Conservation (phyloP, 140 eudicot genomes). For the Senecio squalidus region DNA sequence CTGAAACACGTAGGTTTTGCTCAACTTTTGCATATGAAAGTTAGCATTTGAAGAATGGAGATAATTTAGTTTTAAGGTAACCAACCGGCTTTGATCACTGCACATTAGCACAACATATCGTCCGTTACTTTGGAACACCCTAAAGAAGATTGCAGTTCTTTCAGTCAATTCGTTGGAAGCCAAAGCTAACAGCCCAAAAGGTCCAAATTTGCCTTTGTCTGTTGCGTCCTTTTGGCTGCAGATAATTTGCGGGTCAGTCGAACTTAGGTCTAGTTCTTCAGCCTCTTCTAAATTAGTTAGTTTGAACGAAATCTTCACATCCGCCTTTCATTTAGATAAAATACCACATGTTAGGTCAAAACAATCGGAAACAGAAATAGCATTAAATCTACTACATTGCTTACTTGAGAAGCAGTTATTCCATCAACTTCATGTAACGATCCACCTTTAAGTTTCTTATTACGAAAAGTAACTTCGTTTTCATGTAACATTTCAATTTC, state of each 20-base stretch:
- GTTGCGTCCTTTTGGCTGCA: conserved; percentile 41
- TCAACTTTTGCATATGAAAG: too few species aligned
- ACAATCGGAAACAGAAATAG: neutral
- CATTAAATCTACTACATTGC: neutral
- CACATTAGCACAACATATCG: conserved; percentile 62
- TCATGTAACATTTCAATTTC: conserved; percentile 39
- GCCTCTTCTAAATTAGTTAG: conserved; percentile 34
- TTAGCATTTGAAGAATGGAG: too few species aligned
- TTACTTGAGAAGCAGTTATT: conserved; percentile 49
- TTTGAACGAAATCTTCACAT: conserved; percentile 48
- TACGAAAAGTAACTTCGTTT: conserved; percentile 7
- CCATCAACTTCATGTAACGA: conserved; percentile 32
- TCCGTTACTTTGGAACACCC: conserved; percentile 39
- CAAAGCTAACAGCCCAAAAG: conserved; percentile 68
- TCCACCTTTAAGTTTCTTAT: conserved; percentile 32
- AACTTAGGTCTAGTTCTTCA: conserved; percentile 29
- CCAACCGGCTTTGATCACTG: conserved; percentile 74
- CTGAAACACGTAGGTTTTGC: conserved; percentile 17
- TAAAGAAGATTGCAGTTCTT: conserved; percentile 65
- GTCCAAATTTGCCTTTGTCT: conserved; percentile 45
- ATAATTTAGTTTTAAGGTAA: neutral
- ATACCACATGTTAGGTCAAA: neutral
- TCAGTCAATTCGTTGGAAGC: conserved; percentile 56
- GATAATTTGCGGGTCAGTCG: conserved; percentile 43
- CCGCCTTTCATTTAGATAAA: conserved; percentile 38